Conservation (phyloP, 1,284 basidiomycete species). For the Cutaneotrichosporon sp. region DNA sequence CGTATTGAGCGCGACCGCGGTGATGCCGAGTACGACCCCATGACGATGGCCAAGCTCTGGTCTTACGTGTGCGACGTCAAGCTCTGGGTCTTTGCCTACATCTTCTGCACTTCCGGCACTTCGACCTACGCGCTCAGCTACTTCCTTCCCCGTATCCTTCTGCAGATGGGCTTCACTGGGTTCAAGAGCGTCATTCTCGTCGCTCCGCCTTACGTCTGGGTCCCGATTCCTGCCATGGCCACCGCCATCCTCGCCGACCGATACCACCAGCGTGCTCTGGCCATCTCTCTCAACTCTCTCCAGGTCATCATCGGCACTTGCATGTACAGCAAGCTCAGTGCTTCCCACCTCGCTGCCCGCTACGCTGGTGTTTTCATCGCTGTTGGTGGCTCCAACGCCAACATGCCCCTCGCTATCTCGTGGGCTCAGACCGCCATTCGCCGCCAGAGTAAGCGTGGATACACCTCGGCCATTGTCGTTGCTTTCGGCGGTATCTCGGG, state of each 20-base stretch:
- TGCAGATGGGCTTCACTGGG: slow-evolving; percentile 48
- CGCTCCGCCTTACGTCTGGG: slow-evolving; percentile 52
- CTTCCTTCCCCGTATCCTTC: slow-evolving; percentile 55
- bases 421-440: slow-evolving; percentile 54
- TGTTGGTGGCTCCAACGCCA: slow-evolving; percentile 45
- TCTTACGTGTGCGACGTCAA: slow-evolving; percentile 51
- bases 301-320: slow-evolving; percentile 20
- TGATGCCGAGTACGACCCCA: slow-evolving; percentile 51
- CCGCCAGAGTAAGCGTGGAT: slow-evolving; percentile 50
- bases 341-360: slow-evolving; percentile 12
- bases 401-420: slow-evolving; percentile 43
- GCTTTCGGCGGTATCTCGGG: slow-evolving; percentile 54
- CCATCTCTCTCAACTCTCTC: slow-evolving; percentile 19
- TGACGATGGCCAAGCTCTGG: slow-evolving; percentile 46
- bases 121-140: slow-evolving; percentile 34
- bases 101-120: slow-evolving; percentile 38
- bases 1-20: slow-evolving; percentile 27
- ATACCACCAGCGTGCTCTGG: slow-evolving; percentile 14
- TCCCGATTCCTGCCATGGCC: slow-evolving; percentile 46
- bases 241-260: slow-evolving; percentile 51
- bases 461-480: slow-evolving; percentile 50
- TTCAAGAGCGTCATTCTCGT: slow-evolving; percentile 46
- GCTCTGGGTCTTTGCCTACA: slow-evolving; percentile 54
- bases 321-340: slow-evolving; percentile 23
- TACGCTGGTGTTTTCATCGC: slow-evolving; percentile 50